A percentile compares a stretch with the other conserved stretches of the same genome.
These are phyloP conservation scores for Yamadazyma pseudoaaseri DNA, from an alignment of 1,139 yeast genomes.

Conservation along the genomic window DNA sequence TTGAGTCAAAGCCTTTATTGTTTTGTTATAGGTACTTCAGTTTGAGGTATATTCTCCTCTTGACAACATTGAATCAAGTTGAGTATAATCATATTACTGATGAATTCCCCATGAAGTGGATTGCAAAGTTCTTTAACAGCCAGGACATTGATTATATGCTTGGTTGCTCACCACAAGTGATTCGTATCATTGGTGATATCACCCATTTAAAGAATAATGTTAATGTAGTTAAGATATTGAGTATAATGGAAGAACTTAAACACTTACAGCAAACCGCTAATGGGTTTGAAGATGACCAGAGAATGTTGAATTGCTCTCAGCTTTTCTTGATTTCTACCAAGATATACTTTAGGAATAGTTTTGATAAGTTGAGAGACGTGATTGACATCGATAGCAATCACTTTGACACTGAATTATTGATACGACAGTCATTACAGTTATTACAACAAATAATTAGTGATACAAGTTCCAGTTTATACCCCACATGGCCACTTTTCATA, in stretches of 20 bases:
- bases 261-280: constrained; percentile 3
- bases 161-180: constrained; percentile 27
- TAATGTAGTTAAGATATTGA: background rate
- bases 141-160: constrained; percentile 23
- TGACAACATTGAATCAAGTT: constrained; percentile 19
- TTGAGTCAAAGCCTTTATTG: constrained; percentile 16
- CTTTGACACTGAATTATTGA: constrained; percentile 3
- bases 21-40: constrained; percentile 28
- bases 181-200: constrained; percentile 18
- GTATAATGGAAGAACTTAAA: constrained; percentile 6
- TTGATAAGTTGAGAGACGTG: background rate
- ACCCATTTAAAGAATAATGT: constrained; percentile 15
- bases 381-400: background rate
- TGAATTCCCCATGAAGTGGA: constrained; percentile 20
- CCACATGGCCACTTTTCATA: constrained; percentile 26
- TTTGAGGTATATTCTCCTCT: constrained; percentile 21
- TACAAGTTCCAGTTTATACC: constrained; percentile 14
- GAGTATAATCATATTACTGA: constrained; percentile 14
- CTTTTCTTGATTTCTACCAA: constrained; percentile 11
- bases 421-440: constrained; percentile 1
- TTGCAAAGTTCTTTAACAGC: constrained; percentile 18
- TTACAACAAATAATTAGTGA: constrained; percentile 3
- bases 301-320: constrained; percentile 8
- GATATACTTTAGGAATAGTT: constrained; percentile 10
- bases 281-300: constrained; percentile 4